Base-by-base conservation (phyloP, 495 filamentous ascomycete species). In the Talaromyces liani region DNA sequence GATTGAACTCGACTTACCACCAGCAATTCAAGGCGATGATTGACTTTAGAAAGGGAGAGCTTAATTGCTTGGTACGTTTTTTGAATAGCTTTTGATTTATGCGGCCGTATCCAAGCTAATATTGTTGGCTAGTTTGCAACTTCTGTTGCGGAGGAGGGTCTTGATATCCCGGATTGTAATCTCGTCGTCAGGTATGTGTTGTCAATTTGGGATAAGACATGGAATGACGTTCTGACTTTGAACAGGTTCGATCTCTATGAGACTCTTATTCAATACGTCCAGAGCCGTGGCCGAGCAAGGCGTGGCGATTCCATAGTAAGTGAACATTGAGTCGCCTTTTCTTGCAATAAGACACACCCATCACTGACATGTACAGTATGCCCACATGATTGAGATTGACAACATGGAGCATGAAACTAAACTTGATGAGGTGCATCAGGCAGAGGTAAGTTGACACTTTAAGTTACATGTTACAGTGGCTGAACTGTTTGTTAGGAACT, bases 131-230 rank as follows among this genome's bases (percentile, higher is more conserved):
- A 80, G 73, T 88, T 97, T 71, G 88, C 92, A 39, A 97, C 94
- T 4, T 92, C 91, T 1, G 89, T 97, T 4, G 94, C 90, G 2
- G 94, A 98, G 72, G 94, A 98, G 74, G 94, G 94, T 5, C 84
- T 98, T 34, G 94, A 98, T 74, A 93, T 98, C 53, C 93, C 93
- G 0, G 91, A 96, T 67, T 98, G 94, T 80, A 97, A 96, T 66
- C 73, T 95, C 14, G 85, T 98, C 24, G 84, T 98, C 58, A 82
- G 88, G 77, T 81, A 66, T 25, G 58, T 33, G 29, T 20, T 4
- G 20, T 1, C 2, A 8, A 1, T 18, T n/a, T 24, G 6, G 47
- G 24, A 27, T 31, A 58, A 47, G 2, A 51, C 1, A 2, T 16
- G 22, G 6, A 54, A 14, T 33, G 53, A 65, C 14, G 64, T 14